Evolutionary conservation across 2,329 filamentous ascomycete species (phyloP), one percentile per base, ranked within the genome.

Genomic region (Phyllosticta citribraziliensis): DNA sequence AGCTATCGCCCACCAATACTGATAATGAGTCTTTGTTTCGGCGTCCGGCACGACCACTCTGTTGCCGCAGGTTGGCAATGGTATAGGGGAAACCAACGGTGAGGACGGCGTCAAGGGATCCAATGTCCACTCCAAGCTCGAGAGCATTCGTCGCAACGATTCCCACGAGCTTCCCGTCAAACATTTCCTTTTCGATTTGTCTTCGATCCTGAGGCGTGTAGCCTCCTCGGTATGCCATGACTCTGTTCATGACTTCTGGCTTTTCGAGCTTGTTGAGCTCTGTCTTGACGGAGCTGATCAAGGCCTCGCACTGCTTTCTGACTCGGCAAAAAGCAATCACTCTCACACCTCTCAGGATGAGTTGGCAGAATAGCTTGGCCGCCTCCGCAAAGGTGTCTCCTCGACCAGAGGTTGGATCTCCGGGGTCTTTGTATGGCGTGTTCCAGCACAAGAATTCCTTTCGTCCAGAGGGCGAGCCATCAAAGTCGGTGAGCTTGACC

Each of bases 371-470:
- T 0, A 99, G 76, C 52, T 89, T 86, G 1, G 94, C 91, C n/a
- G 90, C 88, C 74, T 99, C 93, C 4, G 84, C 82, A 71, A 95
- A 85, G 3, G 87, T 86, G 70, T 90, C 90, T 14, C 89, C 90
- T 62, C 94, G 84, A 1, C 94, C 93, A 67, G 90, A 96, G 0
- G 88, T 85, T 9, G 91, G 89, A 73, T 97, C 93, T 0, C 81
- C 83, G 0, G 93, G 91, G 66, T 97, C 93, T 71, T 91, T 95
- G 73, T 85, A 96, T 0, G 94, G 94, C 0, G 93, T 97, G 68
- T 99, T 97, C 94, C 94, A 99, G 73, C 92, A 97, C 6, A 99
- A 70, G 62, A 97, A 97, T 69, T 97, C 93, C 71, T 97, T 97
- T 22, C 91, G 82, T 0, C 93, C 91, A 5, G 91, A 91, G 0